phyloP scores from a whole-genome alignment of 345 rosid genomes.

The Pistacia integerrima region DNA sequence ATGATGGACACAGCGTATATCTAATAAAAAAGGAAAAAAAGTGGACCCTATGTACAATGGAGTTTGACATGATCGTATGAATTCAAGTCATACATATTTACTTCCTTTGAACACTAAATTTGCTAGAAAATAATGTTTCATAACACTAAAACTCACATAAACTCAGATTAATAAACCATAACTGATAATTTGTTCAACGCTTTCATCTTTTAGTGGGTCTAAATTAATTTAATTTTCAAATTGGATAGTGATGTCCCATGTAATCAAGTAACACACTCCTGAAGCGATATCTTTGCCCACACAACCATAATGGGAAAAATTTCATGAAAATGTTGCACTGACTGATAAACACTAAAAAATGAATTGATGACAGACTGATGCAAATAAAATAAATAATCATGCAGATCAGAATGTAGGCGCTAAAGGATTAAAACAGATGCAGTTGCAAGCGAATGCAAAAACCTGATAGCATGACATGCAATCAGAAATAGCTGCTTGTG shows the following conservation, averaged over 20 bases:
- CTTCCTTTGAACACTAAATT: background rate
- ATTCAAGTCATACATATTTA: background rate
- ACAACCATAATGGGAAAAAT: background rate
- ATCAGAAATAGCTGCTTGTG: background rate
- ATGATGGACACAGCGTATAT: background rate
- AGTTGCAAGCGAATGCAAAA: background rate
- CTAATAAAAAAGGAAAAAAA: background rate
- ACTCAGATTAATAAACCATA: background rate
- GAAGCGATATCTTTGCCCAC: background rate
- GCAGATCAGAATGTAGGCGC: background rate
- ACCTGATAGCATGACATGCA: background rate
- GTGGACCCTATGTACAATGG: too few species aligned
- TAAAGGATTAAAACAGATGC: background rate
- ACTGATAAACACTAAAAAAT: background rate
- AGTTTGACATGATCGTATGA: background rate
- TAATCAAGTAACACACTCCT: background rate
- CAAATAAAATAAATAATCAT: background rate
- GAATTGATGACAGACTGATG: background rate
- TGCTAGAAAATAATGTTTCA: background rate
- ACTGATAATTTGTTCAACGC: background rate
- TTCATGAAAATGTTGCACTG: background rate
- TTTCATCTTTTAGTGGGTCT: background rate
- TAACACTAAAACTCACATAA: background rate
- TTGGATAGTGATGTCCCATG: background rate
- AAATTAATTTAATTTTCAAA: background rate